Percentiles rank a stretch among this genome's conserved stretches.
Evolutionary conservation across 345 rosid species (phyloP).

Genomic region (Lumnitzera littorea): DNA sequence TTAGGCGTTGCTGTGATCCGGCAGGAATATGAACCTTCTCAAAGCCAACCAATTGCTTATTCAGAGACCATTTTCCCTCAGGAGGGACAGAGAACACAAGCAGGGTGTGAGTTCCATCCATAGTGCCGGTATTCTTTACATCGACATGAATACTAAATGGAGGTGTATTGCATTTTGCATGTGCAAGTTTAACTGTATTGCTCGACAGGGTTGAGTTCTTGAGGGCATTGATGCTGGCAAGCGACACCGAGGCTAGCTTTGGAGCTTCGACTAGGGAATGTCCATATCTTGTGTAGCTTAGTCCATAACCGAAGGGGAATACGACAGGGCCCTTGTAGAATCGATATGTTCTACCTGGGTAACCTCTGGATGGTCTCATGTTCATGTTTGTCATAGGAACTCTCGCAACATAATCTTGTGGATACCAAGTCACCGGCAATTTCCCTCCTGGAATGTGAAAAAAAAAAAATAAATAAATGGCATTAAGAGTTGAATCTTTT

Average conservation of each 20-base stretch:
- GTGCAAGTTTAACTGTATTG: constrained; percentile 37
- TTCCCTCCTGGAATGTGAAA: constrained; percentile 53
- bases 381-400: constrained; percentile 90
- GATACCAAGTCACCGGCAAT: constrained; percentile 95
- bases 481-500: neutral
- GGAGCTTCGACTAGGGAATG: constrained; percentile 43
- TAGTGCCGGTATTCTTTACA: constrained; percentile 54
- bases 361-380: constrained; percentile 53
- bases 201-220: constrained; percentile 29
- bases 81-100: constrained; percentile 64
- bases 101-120: constrained; percentile 74
- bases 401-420: constrained; percentile 56
- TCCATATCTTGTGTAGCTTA: constrained; percentile 53
- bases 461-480: too few species aligned
- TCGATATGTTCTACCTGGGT: constrained; percentile 91
- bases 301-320: constrained; percentile 72
- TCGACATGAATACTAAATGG: constrained; percentile 43
- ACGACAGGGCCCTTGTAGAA: constrained; percentile 93
- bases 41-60: constrained; percentile 63
- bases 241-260: constrained; percentile 26
- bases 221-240: constrained; percentile 22
- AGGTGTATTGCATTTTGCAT: constrained; percentile 44
- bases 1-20: constrained; percentile 39
- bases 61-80: constrained; percentile 30
- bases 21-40: constrained; percentile 57